Evolutionary conservation across 306 rosid genomes (phyloP), one percentile per base, ranked within the genome.

Genomic region (Inga oerstediana): DNA sequence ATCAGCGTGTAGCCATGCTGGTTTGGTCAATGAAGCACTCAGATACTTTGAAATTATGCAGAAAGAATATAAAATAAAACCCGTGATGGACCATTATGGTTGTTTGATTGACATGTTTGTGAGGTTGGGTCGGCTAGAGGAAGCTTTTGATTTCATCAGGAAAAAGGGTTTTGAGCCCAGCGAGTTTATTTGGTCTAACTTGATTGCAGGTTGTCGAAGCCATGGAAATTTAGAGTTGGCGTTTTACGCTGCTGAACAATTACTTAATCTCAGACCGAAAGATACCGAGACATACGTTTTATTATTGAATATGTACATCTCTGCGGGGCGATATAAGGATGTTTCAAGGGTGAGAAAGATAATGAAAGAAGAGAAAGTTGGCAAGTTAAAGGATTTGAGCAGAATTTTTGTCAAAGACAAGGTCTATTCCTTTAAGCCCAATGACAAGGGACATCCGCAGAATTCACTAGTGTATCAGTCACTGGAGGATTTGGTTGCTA

Each of bases 81-180:
- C 99, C 48, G 93, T 92, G 81, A 91, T 89, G 94, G 98, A 91
- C 85, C 99, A 95, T 84, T 93, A 85, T 79, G 89, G 84, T 68
- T 90, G 96, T 89, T 61, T 95, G 76, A 84, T 92, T 76, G 98
- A 91, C 79, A 92, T 92, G 99, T 90, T 80, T 48, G 88, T 95
- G 82, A 88, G 97, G 74, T 64, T 86, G 75, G 97, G 97, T 22
- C 86, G 75, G 80, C 65, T 93, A 22, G 91, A 92, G 41, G 92
- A 95, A 88, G 98, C 99, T 75, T 89, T 92, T 35, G 64, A 82
- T 87, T 68, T 93, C 39, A 86, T 93, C 19, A 85, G 88, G 80
- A 90, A 88, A 75, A 92, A 91, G 96, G 80, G 85, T 79, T 84
- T 88, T 76, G 96, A 84, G 80, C 92, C 98, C 44, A 91, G 79